Percentiles rank a stretch among this genome's conserved stretches.
Conservation (phyloP, 805 yeast genomes). For the Scheffersomyces coipomensis region DNA sequence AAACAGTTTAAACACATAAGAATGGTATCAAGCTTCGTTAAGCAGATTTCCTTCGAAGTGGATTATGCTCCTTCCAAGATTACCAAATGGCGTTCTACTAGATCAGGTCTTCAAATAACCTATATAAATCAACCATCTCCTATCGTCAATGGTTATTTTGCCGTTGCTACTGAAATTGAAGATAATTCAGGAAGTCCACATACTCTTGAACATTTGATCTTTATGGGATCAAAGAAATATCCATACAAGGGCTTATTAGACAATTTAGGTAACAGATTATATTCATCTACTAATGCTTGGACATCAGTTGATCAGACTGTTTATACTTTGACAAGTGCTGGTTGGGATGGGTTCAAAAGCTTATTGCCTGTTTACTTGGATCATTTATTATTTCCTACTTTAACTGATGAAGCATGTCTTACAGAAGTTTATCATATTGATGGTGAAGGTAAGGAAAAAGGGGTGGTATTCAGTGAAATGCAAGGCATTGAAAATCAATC, state of each 20-base stretch:
- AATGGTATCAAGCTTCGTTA: constrained; percentile 15
- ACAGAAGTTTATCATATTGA: constrained; percentile 96
- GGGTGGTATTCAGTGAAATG: constrained; percentile 97
- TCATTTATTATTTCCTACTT: constrained; percentile 79
- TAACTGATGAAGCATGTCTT: constrained; percentile 85
- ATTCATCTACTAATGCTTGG: constrained; percentile 94
- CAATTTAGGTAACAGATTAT: constrained; percentile 77
- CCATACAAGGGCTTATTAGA: constrained; percentile 93
- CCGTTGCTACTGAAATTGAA: constrained; percentile 89
- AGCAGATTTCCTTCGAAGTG: constrained; percentile 50
- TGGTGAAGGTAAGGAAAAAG: constrained; percentile 86
- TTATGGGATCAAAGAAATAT: constrained; percentile 87
- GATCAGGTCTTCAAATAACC: constrained; percentile 82
- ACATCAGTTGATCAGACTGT: constrained; percentile 95
- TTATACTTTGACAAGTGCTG: constrained; percentile 87
- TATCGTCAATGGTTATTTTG: constrained; percentile 87
- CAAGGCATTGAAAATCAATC: constrained; percentile 85
- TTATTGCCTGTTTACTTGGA: constrained; percentile 88
- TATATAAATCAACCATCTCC: constrained; percentile 81
- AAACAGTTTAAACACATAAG: too few species aligned
- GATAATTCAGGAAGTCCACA: constrained; percentile 94
- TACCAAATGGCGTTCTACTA: constrained; percentile 72
- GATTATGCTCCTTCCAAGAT: constrained; percentile 73
- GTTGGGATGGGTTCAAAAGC: constrained; percentile 90
- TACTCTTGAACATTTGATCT: constrained; percentile 89